These are phyloP conservation scores for Adiantum capillusveneris DNA, from an alignment of 75 land plant species.

Conservation along the genomic window DNA sequence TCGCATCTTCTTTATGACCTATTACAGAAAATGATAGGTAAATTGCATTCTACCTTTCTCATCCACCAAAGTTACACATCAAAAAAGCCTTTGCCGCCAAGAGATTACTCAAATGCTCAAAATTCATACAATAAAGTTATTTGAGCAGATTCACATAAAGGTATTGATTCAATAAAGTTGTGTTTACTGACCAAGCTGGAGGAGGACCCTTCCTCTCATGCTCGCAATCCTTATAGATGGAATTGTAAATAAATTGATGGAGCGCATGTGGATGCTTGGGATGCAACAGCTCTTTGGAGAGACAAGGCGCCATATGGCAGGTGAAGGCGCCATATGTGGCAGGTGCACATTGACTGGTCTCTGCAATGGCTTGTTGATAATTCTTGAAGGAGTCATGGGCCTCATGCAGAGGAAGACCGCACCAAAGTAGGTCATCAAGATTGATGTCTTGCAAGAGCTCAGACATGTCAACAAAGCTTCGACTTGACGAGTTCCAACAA, in stretches of 20 bases:
- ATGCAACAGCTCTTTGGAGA: conserved; percentile 41
- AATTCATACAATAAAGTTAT: not conserved
- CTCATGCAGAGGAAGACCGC: conserved; percentile 29
- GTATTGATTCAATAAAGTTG: no score
- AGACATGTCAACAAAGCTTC: no score
- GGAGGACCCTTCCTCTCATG: conserved; percentile 53
- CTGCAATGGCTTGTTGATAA: conserved; percentile 22
- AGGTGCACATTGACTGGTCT: conserved; percentile 8
- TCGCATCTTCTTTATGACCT: no score
- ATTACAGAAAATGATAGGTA: not conserved
- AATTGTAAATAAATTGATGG: conserved; percentile 82
- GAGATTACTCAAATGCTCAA: not conserved
- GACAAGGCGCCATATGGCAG: conserved; percentile 37
- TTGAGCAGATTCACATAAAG: not conserved
- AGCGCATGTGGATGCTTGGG: conserved; percentile 67
- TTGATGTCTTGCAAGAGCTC: conserved; percentile 25
- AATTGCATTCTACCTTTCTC: not conserved
- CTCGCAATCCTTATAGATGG: conserved; percentile 67
- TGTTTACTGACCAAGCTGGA: conserved; percentile 74
- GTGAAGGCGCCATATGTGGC: no score
- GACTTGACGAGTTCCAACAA: no score
- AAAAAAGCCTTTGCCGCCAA: no score
- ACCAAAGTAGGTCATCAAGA: conserved; percentile 26
- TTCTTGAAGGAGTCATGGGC: conserved; percentile 25
- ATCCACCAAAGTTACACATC: not conserved